These are phyloP conservation scores for Flammula alnicola DNA, from an alignment of 1,284 basidiomycete genomes.

Conservation along the genomic window DNA sequence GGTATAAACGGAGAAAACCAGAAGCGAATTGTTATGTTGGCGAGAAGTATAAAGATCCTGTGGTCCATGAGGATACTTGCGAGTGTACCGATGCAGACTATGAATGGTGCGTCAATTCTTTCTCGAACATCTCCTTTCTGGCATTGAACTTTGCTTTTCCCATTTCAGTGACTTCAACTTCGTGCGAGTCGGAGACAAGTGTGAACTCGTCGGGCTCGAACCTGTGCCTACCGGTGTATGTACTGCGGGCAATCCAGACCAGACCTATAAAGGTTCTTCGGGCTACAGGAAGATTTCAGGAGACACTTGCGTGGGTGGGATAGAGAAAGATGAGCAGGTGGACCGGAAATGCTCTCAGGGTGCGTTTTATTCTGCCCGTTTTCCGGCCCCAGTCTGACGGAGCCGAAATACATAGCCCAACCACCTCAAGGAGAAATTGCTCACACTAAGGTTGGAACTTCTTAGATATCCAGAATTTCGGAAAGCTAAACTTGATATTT, in stretches of 20 bases:
- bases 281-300: conserved; percentile 94
- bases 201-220: conserved; percentile 85
- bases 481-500: background rate
- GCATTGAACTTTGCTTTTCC: background rate
- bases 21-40: conserved; percentile 92
- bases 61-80: conserved; percentile 84
- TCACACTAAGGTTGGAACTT: conserved; percentile 62
- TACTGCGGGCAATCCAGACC: conserved; percentile 50
- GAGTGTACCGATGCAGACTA: conserved; percentile 87
- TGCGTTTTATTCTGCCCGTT: conserved; percentile 30
- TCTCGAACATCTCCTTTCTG: background rate
- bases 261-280: conserved; percentile 86
- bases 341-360: conserved; percentile 80
- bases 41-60: conserved; percentile 87
- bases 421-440: conserved; percentile 75
- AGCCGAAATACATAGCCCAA: conserved; percentile 51
- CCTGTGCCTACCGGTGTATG: conserved; percentile 85
- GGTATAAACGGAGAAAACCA: conserved; percentile 86
- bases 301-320: conserved; percentile 80
- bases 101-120: conserved; percentile 73
- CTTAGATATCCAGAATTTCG: background rate
- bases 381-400: background rate
- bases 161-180: conserved; percentile 88
- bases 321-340: conserved; percentile 72
- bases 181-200: conserved; percentile 71